A percentile compares a stretch with the other conserved stretches of the same genome.
These are phyloP conservation scores for Arthrobotrys entomopaga DNA, from an alignment of 2,329 filamentous ascomycete species.

Conservation along the genomic window DNA sequence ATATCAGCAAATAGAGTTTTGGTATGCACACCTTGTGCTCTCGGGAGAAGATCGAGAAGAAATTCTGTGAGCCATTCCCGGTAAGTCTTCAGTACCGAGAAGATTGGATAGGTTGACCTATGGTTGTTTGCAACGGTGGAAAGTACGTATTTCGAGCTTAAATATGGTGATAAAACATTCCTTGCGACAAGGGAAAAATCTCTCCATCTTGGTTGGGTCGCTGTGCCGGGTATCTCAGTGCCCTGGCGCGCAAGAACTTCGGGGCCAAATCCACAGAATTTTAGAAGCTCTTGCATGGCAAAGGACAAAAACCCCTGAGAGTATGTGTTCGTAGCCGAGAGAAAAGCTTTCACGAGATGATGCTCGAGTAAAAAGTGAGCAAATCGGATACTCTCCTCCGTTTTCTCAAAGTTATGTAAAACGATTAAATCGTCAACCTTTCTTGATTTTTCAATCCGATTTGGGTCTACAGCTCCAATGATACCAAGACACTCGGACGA, in stretches of 20 bases:
- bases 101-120: constrained; percentile 79
- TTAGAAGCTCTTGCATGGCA: constrained; percentile 90
- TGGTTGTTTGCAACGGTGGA: constrained; percentile 69
- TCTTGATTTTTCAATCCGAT: constrained; percentile 81
- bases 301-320: constrained; percentile 92
- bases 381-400: constrained; percentile 84
- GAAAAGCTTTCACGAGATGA: constrained; percentile 88
- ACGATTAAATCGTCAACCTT: constrained; percentile 86
- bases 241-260: constrained; percentile 67
- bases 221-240: constrained; percentile 60
- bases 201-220: constrained; percentile 75
- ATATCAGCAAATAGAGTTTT: constrained; percentile 78
- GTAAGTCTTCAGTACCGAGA: constrained; percentile 74
- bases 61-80: constrained; percentile 83
- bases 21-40: constrained; percentile 78
- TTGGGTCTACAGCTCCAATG: constrained; percentile 90
- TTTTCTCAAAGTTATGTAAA: constrained; percentile 82
- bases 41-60: constrained; percentile 82
- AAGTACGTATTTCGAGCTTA: constrained; percentile 83
- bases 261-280: constrained; percentile 76
- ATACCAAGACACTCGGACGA: constrained; percentile 86
- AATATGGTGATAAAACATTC: constrained; percentile 86
- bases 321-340: constrained; percentile 86
- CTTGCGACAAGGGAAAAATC: constrained; percentile 79
- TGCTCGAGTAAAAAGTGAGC: constrained; percentile 84